Evolutionary conservation across 2,329 filamentous ascomycete species (phyloP).

Genomic region (Alternaria arbusti): DNA sequence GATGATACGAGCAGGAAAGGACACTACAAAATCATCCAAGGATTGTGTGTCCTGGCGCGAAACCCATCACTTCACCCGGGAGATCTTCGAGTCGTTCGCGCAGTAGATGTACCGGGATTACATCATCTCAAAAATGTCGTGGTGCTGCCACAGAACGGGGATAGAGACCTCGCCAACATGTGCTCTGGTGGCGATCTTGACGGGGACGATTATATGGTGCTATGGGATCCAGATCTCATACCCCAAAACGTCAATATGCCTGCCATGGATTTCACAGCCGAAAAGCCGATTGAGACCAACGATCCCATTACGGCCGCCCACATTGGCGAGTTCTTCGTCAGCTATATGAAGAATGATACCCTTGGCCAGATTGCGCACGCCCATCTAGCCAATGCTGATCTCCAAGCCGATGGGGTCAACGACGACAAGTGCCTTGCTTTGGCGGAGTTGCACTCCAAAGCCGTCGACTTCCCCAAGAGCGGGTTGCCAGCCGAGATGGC

Average conservation of each 20-base stretch:
- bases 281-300: slow-evolving; percentile 62
- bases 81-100: slow-evolving; percentile 85
- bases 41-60: slow-evolving; percentile 81
- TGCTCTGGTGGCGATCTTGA: slow-evolving; percentile 95
- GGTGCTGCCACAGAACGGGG: slow-evolving; percentile 83
- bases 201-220: slow-evolving; percentile 92
- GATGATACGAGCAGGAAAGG: slow-evolving; percentile 62
- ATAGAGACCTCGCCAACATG: slow-evolving; percentile 88
- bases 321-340: slow-evolving; percentile 84
- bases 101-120: slow-evolving; percentile 76
- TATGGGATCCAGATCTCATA: slow-evolving; percentile 83
- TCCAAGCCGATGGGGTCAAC: slow-evolving; percentile 66
- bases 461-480: slow-evolving; percentile 94
- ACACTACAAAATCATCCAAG: slow-evolving; percentile 71
- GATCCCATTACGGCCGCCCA: slow-evolving; percentile 73
- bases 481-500: slow-evolving; percentile 76
- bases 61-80: slow-evolving; percentile 95
- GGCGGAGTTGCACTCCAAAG: slow-evolving; percentile 82
- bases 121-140: slow-evolving; percentile 83
- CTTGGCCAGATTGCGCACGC: slow-evolving; percentile 80
- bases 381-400: slow-evolving; percentile 80
- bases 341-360: slow-evolving; percentile 89
- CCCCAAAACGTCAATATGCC: slow-evolving; percentile 68
- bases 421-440: slow-evolving; percentile 71
- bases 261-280: slow-evolving; percentile 77